These are phyloP conservation scores for Flaveria linearis DNA, from an alignment of 129 eudicot species.

Conservation along the genomic window DNA sequence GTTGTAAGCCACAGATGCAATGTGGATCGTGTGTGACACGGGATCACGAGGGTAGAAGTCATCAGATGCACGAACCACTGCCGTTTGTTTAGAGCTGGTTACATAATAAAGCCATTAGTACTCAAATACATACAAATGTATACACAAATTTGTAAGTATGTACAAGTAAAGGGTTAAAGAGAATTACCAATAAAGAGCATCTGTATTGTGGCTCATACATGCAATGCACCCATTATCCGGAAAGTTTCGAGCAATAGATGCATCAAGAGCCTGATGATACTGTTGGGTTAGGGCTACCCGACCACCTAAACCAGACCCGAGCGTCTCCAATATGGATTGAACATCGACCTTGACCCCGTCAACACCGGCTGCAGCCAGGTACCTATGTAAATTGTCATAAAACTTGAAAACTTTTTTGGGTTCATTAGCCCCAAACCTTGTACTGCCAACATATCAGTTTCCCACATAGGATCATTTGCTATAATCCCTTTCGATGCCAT, in stretches of 20 bases:
- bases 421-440: conserved; percentile 74
- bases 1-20: conserved; percentile 81
- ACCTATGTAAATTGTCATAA: conserved; percentile 58
- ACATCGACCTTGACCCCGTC: conserved; percentile 90
- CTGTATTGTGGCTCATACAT: conserved; percentile 83
- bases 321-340: conserved; percentile 72
- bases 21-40: conserved; percentile 75
- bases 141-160: neutral
- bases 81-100: conserved; percentile 85
- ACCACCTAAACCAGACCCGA: conserved; percentile 77
- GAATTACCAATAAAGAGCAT: conserved; percentile 70
- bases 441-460: conserved; percentile 52
- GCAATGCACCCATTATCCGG: conserved; percentile 82
- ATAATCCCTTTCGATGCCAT: conserved; percentile 56
- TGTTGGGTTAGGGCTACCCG: conserved; percentile 71
- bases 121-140: neutral
- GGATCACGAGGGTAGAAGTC: conserved; percentile 92
- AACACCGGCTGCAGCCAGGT: conserved; percentile 70
- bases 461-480: conserved; percentile 79
- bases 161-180: neutral
- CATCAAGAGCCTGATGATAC: conserved; percentile 80
- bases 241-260: conserved; percentile 63
- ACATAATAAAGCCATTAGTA: conserved; percentile 21
- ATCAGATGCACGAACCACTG: conserved; percentile 84
- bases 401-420: conserved; percentile 69